Base-by-base conservation (phyloP, 2,329 filamentous ascomycete species). In the Fusarium sulawesiense region DNA sequence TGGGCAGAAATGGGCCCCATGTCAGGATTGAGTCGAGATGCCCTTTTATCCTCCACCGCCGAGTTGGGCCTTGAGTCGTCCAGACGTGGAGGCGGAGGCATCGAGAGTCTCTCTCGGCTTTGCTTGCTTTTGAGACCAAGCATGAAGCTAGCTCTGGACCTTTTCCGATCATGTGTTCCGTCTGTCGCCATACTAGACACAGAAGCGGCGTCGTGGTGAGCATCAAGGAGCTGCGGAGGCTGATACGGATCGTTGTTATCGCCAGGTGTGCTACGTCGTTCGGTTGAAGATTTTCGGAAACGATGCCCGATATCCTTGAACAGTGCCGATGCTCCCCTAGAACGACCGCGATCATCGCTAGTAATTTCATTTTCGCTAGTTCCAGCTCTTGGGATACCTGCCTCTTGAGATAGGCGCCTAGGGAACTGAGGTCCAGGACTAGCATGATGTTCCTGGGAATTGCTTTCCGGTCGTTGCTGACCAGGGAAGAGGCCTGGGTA, bases 261-360 rank as follows among this genome's bases (percentile, higher is more conserved):
- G 5, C 73, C 64, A 47, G 76, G 70, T 29, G 78, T 76, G 37
- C 71, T 69, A 21, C 73, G 77, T 23, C 78, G 77, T 21, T 82
- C 78, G 9, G 79, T 77, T 3, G 76, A 77, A 9, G 74, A 74
- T 7, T 79, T 77, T 18, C 76, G 75, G 45, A 86, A 78, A 56
- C 82, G 81, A 55, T 80, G 82, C 5, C 85, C 83, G 54, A 87
- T 78, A 18, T 86, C 84, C 66, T 85, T 87, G 66, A 88, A 84
- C n/a, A 88, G 76, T 21, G 78, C 82, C 13, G 81, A 84, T 59
- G 80, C 81, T 29, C 78, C 80, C 58, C 77, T 80, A 16, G 66
- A 72, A 11, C 78, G 78, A 18, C 77, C 78, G 21, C 80, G 79
- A 4, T 82, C 80, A 16, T 82, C 78, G 3, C 58, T 47, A 4